These are phyloP conservation scores for Stephania cephalantha DNA, from an alignment of 164 flowering plant species.

Conservation along the genomic window DNA sequence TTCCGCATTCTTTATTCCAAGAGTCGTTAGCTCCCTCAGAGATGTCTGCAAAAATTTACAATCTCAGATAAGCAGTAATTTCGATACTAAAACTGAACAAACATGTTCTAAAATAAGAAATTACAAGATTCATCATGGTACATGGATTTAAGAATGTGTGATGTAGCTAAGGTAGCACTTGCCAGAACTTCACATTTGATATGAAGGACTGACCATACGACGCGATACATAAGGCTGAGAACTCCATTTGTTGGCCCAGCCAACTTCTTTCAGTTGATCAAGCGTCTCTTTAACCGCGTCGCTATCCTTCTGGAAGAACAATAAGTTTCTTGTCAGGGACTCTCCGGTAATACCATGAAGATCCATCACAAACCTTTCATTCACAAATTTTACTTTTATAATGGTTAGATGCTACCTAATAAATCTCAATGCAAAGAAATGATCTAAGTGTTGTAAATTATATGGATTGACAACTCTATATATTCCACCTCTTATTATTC, in stretches of 20 bases:
- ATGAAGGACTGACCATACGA: constrained; percentile 68
- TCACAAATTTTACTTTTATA: no score
- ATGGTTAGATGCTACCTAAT: no score
- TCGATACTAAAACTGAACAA: not conserved
- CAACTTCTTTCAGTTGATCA: constrained; percentile 68
- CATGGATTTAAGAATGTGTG: constrained; percentile 17
- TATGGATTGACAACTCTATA: no score
- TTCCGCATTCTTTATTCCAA: constrained; percentile 90
- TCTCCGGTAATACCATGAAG: no score
- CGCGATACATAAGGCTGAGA: constrained; percentile 94
- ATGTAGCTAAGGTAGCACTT: constrained; percentile 25
- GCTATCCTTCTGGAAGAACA: constrained; percentile 70
- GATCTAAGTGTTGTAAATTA: not conserved
- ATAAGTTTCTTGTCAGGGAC: not conserved
- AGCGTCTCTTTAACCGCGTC: constrained; percentile 81
- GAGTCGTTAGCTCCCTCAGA: constrained; percentile 73
- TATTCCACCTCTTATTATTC: no score
- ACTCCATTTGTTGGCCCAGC: constrained; percentile 94
- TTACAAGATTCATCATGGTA: constrained; percentile 14
- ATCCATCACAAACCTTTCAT: no score
- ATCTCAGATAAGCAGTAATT: constrained; percentile 3
- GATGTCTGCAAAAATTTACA: constrained; percentile 54
- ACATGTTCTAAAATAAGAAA: not conserved
- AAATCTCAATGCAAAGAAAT: not conserved
- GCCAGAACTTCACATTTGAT: constrained; percentile 27